Conservation (phyloP, 257 asterid genomes). For the Plantago ovata region DNA sequence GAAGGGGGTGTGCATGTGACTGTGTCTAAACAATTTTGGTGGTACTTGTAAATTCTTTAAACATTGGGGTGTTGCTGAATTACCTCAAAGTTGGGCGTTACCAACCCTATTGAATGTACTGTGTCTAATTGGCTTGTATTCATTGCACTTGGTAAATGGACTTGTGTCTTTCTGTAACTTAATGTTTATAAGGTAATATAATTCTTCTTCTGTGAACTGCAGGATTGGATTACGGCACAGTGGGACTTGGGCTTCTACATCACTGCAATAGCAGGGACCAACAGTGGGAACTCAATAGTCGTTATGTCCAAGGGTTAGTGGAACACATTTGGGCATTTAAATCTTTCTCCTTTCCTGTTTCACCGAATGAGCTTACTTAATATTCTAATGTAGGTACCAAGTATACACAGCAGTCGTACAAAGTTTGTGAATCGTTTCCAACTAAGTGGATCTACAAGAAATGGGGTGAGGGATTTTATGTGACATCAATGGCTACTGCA, state of each 20-base stretch:
- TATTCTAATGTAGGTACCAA: conserved; percentile 40
- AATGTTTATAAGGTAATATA: background rate
- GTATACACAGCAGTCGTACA: conserved; percentile 61
- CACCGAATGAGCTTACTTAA: conserved; percentile 8
- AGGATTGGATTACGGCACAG: conserved; percentile 77
- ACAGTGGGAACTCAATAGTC: conserved; percentile 58
- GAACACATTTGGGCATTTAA: conserved; percentile 4
- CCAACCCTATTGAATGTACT: background rate
- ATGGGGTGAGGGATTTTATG: conserved; percentile 71
- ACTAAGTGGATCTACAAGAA: conserved; percentile 71
- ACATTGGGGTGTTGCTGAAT: too few species aligned
- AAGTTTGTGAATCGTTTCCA: conserved; percentile 69
- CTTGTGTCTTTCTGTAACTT: background rate
- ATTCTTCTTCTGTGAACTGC: conserved; percentile 13
- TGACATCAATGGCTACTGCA: conserved; percentile 75
- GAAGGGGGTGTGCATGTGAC: too few species aligned
- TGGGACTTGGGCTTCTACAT: conserved; percentile 70
- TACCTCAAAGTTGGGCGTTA: too few species aligned
- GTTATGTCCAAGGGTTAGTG: conserved; percentile 72
- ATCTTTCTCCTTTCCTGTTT: background rate
- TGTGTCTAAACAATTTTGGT: too few species aligned
- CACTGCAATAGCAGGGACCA: conserved; percentile 65
- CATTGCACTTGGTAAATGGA: background rate
- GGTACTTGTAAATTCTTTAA: too few species aligned
- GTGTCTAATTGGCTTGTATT: background rate